phyloP scores from a whole-genome alignment of 2,329 filamentous ascomycete species.

The Talaromyces sp. region DNA sequence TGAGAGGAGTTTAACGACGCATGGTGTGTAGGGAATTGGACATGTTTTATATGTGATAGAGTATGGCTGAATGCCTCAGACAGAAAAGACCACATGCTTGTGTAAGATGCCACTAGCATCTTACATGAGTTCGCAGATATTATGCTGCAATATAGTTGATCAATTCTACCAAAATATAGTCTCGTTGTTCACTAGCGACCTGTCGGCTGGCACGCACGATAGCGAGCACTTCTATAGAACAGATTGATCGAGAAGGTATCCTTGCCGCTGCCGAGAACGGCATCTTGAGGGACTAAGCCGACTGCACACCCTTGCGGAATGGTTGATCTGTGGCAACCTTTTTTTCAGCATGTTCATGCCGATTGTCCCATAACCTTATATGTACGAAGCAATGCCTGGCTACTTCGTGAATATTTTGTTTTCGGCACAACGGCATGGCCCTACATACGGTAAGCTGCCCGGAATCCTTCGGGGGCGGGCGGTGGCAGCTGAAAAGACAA shows the following conservation, averaged over 20 bases:
- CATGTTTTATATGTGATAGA: not conserved
- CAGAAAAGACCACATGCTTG: not conserved
- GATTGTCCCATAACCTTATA: too few relatives aligned
- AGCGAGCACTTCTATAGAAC: not conserved
- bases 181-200: not conserved
- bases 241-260: not conserved
- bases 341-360: too few relatives aligned
- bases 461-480: too few relatives aligned
- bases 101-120: not conserved
- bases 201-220: not conserved
- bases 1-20: not conserved
- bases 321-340: too few relatives aligned
- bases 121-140: not conserved
- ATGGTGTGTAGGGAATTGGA: not conserved
- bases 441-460: too few relatives aligned
- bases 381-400: too few relatives aligned
- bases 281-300: not conserved
- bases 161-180: too few relatives aligned
- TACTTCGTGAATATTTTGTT: too few relatives aligned
- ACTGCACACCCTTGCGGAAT: too few relatives aligned
- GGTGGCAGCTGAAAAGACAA: too few relatives aligned
- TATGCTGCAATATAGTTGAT: not conserved
- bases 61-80: not conserved
- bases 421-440: too few relatives aligned
- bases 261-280: not conserved